Percentiles rank a stretch among this genome's conserved stretches.
These are phyloP conservation scores for Zymoseptoria passerinii DNA, from an alignment of 2,329 filamentous ascomycete genomes.

Conservation along the genomic window DNA sequence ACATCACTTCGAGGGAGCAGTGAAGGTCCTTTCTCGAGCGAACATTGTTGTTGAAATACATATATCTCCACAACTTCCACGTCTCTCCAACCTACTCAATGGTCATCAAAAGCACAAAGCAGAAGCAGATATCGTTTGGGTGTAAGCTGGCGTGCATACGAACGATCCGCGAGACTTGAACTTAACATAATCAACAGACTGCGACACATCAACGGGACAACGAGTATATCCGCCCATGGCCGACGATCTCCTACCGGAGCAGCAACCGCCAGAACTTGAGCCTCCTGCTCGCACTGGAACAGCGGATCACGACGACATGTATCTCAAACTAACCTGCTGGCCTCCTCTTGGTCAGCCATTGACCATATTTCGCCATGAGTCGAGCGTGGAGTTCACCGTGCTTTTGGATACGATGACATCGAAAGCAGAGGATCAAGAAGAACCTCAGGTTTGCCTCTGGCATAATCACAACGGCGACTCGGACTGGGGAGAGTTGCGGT, in stretches of 20 bases:
- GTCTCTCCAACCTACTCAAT: conserved; percentile 8
- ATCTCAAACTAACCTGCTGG: conserved; percentile 51
- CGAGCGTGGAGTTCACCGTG: conserved; percentile 54
- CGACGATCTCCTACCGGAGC: conserved; percentile 25
- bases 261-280: conserved; percentile 23
- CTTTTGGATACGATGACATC: conserved; percentile 36
- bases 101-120: conserved; percentile 24
- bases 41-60: background rate
- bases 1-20: background rate
- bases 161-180: background rate
- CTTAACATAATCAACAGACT: conserved; percentile 19
- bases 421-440: conserved; percentile 34
- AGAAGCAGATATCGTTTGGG: conserved; percentile 30
- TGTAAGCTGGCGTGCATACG: conserved; percentile 17
- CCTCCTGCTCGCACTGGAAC: conserved; percentile 12
- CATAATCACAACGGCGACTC: conserved; percentile 52
- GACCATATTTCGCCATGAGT: conserved; percentile 40
- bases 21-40: background rate
- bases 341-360: conserved; percentile 73
- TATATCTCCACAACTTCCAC: background rate
- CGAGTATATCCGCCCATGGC: conserved; percentile 28
- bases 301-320: conserved; percentile 31
- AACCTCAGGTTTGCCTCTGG: conserved; percentile 73
- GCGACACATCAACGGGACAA: conserved; percentile 28
- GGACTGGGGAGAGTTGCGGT: conserved; percentile 49